phyloP scores from a whole-genome alignment of 2,329 filamentous ascomycete genomes.

The Berkeleyomyces rouxiae region DNA sequence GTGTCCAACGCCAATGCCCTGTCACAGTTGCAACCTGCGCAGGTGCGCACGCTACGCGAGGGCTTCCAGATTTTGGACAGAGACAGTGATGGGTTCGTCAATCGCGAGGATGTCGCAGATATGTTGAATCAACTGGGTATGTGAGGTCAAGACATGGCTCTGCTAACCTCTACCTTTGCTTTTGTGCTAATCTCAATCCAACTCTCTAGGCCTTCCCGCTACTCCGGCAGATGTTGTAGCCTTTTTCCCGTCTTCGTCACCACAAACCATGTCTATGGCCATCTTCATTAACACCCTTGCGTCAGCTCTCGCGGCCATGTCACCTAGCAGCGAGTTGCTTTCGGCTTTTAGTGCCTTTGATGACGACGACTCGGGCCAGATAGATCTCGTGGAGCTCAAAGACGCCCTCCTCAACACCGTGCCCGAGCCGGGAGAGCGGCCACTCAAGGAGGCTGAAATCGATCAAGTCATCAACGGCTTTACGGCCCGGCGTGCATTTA shows the following conservation, averaged over 20 bases:
- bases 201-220: conserved; percentile 49
- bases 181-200: conserved; percentile 10
- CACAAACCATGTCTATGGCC: conserved; percentile 65
- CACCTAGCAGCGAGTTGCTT: conserved; percentile 60
- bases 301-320: conserved; percentile 54
- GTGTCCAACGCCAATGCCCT: conserved; percentile 35
- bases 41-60: conserved; percentile 76
- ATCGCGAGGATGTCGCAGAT: conserved; percentile 66
- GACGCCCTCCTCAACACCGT: conserved; percentile 70
- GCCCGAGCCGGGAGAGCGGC: conserved; percentile 52
- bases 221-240: conserved; percentile 51
- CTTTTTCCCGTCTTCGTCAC: conserved; percentile 63
- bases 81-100: conserved; percentile 70
- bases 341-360: conserved; percentile 93
- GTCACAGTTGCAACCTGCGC: conserved; percentile 60
- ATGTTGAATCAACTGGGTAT: conserved; percentile 74
- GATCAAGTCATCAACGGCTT: conserved; percentile 81
- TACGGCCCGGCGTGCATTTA: conserved; percentile 68
- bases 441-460: conserved; percentile 56
- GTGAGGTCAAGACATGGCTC: conserved; percentile 4
- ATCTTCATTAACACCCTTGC: conserved; percentile 74
- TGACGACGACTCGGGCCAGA: conserved; percentile 83
- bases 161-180: not conserved
- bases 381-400: conserved; percentile 67
- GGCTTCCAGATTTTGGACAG: conserved; percentile 87